Percentiles rank a stretch among this genome's conserved stretches.
Evolutionary conservation across 2,329 filamentous ascomycete species (phyloP).

Genomic region (Fonsecaea erecta): DNA sequence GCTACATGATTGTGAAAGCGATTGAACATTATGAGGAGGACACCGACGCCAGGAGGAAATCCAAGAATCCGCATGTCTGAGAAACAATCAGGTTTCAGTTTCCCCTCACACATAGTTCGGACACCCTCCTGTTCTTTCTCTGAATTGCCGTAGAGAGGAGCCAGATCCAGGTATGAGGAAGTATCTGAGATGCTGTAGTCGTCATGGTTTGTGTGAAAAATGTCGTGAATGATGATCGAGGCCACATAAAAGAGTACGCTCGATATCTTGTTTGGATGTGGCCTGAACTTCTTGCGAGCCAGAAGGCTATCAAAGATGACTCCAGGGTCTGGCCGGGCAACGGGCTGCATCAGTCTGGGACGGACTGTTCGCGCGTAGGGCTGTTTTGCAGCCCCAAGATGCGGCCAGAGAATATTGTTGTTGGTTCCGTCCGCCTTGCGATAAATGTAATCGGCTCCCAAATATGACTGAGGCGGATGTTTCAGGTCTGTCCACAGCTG

Average conservation of each 20-base stretch:
- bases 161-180: conserved; percentile 75
- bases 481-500: conserved; percentile 61
- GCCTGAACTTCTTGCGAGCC: conserved; percentile 64
- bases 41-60: conserved; percentile 71
- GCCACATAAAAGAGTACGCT: conserved; percentile 77
- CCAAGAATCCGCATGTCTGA: conserved; percentile 67
- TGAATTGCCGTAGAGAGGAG: conserved; percentile 73
- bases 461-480: conserved; percentile 57
- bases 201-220: conserved; percentile 67
- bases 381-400: conserved; percentile 68
- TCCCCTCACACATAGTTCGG: conserved; percentile 68
- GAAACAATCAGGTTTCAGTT: conserved; percentile 73
- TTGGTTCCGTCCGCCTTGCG: conserved; percentile 48
- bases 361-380: conserved; percentile 71
- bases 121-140: conserved; percentile 66
- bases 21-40: conserved; percentile 70
- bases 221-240: conserved; percentile 68
- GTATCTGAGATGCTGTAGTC: conserved; percentile 69
- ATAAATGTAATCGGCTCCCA: conserved; percentile 45
- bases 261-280: conserved; percentile 74
- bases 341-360: conserved; percentile 61
- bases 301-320: conserved; percentile 71
- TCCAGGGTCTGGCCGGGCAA: conserved; percentile 66
- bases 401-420: conserved; percentile 64
- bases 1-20: conserved; percentile 73